phyloP scores from a whole-genome alignment of 139 green algal genomes.

The Deuterostichococcus epilithicus region DNA sequence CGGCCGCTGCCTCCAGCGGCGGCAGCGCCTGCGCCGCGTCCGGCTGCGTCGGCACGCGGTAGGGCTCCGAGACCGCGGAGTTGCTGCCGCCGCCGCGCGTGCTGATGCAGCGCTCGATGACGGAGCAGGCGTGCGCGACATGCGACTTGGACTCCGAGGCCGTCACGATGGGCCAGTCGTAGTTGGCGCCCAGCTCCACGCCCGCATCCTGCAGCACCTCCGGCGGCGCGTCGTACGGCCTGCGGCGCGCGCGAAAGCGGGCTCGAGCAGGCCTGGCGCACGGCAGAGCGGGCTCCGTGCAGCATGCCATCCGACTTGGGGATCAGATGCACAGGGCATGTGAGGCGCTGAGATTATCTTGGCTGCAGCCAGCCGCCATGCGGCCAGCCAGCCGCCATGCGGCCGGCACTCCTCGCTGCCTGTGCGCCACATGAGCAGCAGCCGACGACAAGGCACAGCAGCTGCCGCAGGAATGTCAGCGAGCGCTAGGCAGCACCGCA shows the following conservation, averaged over 20 bases:
- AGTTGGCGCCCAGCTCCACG: conserved; percentile 65
- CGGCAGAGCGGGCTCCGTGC: too few relatives aligned
- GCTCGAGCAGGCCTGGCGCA: too few relatives aligned
- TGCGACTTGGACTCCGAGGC: conserved; percentile 12
- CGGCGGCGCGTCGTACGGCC: conserved; percentile 64
- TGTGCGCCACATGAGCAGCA: too few relatives aligned
- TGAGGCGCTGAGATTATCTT: too few relatives aligned
- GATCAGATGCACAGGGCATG: too few relatives aligned
- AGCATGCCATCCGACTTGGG: too few relatives aligned
- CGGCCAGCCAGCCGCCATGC: too few relatives aligned
- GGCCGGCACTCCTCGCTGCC: too few relatives aligned
- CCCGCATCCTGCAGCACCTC: conserved; percentile 49
- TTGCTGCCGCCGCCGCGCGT: too few relatives aligned
- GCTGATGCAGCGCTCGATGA: conserved; percentile 20
- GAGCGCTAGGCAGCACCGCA: background rate
- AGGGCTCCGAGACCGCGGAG: background rate
- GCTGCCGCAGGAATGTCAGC: background rate
- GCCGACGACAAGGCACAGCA: background rate
- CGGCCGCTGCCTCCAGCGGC: background rate
- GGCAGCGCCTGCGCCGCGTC: background rate
- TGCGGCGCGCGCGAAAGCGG: too few relatives aligned
- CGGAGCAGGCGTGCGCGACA: conserved; percentile 22
- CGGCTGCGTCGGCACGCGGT: background rate
- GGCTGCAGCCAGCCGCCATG: too few relatives aligned
- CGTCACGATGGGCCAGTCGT: conserved; percentile 56